These are phyloP conservation scores for Boletellus deceptivus DNA, from an alignment of 1,284 basidiomycete genomes.

Conservation along the genomic window DNA sequence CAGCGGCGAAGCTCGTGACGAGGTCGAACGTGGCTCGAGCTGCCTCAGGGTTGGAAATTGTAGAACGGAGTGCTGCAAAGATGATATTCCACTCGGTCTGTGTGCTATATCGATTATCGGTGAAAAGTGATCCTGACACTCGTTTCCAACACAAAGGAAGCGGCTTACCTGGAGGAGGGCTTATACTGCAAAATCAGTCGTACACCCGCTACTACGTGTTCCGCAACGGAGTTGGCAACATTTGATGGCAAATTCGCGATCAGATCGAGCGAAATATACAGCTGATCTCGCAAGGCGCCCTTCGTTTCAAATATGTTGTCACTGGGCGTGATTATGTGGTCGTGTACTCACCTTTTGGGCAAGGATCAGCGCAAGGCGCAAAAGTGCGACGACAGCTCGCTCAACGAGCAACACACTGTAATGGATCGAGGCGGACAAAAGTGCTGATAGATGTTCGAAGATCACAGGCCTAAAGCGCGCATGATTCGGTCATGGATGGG, in stretches of 20 bases:
- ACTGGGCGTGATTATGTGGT: constrained; percentile 3
- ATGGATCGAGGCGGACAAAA: constrained; percentile 75
- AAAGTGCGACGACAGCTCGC: constrained; percentile 89
- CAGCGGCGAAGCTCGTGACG: constrained; percentile 59
- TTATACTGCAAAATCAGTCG: constrained; percentile 77
- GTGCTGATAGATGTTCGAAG: constrained; percentile 85
- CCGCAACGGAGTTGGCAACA: constrained; percentile 82
- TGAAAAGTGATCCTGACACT: neutral
- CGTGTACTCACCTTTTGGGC: constrained; percentile 63
- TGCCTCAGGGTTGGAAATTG: constrained; percentile 86
- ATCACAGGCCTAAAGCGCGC: constrained; percentile 73
- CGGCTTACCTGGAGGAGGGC: constrained; percentile 62
- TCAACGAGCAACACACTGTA: constrained; percentile 93
- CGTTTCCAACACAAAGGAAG: neutral
- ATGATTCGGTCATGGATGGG: neutral
- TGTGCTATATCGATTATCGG: constrained; percentile 47
- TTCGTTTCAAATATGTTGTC: constrained; percentile 29
- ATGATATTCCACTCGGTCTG: constrained; percentile 96
- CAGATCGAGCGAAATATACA: constrained; percentile 91
- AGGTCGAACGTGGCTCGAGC: constrained; percentile 82
- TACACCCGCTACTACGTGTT: constrained; percentile 88
- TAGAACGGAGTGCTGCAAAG: constrained; percentile 86
- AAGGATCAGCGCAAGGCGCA: constrained; percentile 78
- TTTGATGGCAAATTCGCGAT: constrained; percentile 76
- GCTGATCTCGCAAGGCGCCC: constrained; percentile 82